Percentiles rank a stretch among this genome's conserved stretches.
Conservation (phyloP, 139 green algal genomes). For the Pleodorina starrii region DNA sequence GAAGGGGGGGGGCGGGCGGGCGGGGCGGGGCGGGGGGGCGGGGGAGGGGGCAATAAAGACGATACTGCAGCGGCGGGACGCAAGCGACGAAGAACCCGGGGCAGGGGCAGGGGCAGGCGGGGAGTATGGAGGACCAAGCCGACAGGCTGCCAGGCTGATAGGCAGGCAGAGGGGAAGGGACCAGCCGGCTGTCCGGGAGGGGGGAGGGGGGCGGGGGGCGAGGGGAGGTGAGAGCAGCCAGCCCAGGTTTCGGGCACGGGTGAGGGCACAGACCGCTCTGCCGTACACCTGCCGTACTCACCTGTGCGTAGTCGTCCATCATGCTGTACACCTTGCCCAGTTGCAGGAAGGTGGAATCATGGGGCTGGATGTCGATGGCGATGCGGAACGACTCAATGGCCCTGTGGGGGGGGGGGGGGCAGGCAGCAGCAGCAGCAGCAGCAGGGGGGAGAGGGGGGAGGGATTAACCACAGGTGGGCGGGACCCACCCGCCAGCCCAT, state of each 20-base stretch:
- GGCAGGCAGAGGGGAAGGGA: too few relatives aligned
- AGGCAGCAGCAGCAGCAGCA: too few relatives aligned
- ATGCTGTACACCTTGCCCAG: conserved; percentile 75
- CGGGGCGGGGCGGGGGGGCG: background rate
- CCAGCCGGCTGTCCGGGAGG: background rate
- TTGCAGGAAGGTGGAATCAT: conserved; percentile 83
- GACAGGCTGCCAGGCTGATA: too few relatives aligned
- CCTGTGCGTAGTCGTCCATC: conserved; percentile 60
- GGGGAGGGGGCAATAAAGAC: too few relatives aligned
- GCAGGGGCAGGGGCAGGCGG: too few relatives aligned
- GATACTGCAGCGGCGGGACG: too few relatives aligned
- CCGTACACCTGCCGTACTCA: background rate
- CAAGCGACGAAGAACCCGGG: too few relatives aligned
- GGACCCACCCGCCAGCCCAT: too few relatives aligned
- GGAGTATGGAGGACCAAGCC: too few relatives aligned
- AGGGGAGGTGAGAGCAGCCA: background rate
- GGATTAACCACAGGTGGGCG: too few relatives aligned
- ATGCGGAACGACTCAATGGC: conserved; percentile 72
- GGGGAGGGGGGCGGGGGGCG: background rate
- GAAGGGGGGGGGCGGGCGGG: too few relatives aligned
- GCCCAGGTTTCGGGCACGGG: background rate
- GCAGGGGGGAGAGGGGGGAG: background rate
- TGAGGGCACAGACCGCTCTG: too few relatives aligned
- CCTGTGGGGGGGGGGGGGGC: conserved; percentile 46
- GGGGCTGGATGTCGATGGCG: conserved; percentile 79